phyloP scores from a whole-genome alignment of 495 filamentous ascomycete species.

The Astrothelium subdiscretum region DNA sequence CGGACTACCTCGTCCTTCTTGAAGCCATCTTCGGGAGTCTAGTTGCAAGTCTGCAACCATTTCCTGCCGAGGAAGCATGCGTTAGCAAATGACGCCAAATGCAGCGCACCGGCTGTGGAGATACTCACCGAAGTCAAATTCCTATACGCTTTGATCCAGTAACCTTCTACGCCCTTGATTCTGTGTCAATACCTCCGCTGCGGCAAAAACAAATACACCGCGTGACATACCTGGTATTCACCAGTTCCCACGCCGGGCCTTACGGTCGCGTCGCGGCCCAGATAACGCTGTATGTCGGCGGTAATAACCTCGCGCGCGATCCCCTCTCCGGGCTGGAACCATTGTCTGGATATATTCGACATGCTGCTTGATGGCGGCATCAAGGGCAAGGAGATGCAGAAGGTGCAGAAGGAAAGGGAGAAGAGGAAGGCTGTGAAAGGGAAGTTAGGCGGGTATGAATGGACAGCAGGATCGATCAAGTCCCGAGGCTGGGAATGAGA shows the following conservation, averaged over 20 bases:
- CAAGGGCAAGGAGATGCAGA: constrained; percentile 8
- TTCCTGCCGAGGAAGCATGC: constrained; percentile 38
- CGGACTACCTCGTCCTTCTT: constrained; percentile 51
- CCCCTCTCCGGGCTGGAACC: constrained; percentile 74
- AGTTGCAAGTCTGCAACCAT: constrained; percentile 80
- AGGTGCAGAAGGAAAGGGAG: constrained; percentile 6
- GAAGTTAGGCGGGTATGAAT: constrained; percentile 13
- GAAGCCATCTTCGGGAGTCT: constrained; percentile 72
- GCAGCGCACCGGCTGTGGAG: background rate
- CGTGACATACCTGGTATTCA: constrained; percentile 56
- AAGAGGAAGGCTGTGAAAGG: constrained; percentile 16
- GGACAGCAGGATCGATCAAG: background rate
- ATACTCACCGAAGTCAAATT: constrained; percentile 71
- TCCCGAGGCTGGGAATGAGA: background rate
- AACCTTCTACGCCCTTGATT: constrained; percentile 60
- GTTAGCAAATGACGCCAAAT: constrained; percentile 10
- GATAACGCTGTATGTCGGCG: constrained; percentile 87
- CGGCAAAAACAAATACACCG: background rate
- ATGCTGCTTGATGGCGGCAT: background rate
- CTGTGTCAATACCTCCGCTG: constrained; percentile 23
- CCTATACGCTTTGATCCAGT: constrained; percentile 78
- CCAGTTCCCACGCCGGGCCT: constrained; percentile 51
- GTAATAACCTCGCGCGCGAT: constrained; percentile 91
- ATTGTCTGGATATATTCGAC: constrained; percentile 19
- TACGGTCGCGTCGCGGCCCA: constrained; percentile 84